Percentiles rank a stretch among this genome's conserved stretches.
Conservation (phyloP, 768 basidiomycete species). For the Panus rudis region DNA sequence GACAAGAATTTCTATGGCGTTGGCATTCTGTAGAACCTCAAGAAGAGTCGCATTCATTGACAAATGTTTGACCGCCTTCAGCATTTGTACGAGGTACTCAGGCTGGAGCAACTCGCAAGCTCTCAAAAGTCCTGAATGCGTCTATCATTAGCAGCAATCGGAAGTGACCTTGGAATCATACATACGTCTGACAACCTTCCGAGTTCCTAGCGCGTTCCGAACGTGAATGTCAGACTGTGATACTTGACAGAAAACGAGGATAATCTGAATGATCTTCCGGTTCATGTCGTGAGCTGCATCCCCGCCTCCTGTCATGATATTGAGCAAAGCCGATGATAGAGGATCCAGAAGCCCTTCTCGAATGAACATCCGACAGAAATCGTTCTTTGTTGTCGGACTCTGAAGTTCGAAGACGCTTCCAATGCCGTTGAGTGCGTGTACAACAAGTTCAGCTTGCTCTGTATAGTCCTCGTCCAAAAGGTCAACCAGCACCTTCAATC, state of each 20-base stretch:
- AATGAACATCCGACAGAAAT: slow-evolving; percentile 98
- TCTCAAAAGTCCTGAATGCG: slow-evolving; percentile 65
- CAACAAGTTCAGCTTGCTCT: slow-evolving; percentile 84
- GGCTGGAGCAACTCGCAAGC: slow-evolving; percentile 84
- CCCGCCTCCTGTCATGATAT: slow-evolving; percentile 74
- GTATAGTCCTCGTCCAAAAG: slow-evolving; percentile 94
- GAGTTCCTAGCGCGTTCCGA: slow-evolving; percentile 82
- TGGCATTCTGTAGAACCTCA: slow-evolving; percentile 93
- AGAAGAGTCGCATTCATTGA: slow-evolving; percentile 89
- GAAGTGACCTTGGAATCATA: slow-evolving; percentile 10
- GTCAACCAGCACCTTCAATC: slow-evolving; percentile 89
- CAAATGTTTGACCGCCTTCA: slow-evolving; percentile 94
- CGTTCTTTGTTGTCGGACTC: slow-evolving; percentile 94
- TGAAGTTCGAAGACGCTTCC: slow-evolving; percentile 94
- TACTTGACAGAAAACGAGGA: slow-evolving; percentile 90
- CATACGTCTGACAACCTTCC: slow-evolving; percentile 87
- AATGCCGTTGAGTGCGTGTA: slow-evolving; percentile 91
- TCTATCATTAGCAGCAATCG: slow-evolving; percentile 1
- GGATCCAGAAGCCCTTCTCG: slow-evolving; percentile 93
- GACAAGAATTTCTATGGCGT: slow-evolving; percentile 88
- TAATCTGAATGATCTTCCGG: slow-evolving; percentile 81
- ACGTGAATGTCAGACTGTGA: slow-evolving; percentile 95
- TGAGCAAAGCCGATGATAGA: slow-evolving; percentile 79
- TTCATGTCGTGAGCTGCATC: slow-evolving; percentile 67
- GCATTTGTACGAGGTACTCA: slow-evolving; percentile 80